phyloP scores from a whole-genome alignment of 2,329 filamentous ascomycete genomes.

The Fusarium circinatum region DNA sequence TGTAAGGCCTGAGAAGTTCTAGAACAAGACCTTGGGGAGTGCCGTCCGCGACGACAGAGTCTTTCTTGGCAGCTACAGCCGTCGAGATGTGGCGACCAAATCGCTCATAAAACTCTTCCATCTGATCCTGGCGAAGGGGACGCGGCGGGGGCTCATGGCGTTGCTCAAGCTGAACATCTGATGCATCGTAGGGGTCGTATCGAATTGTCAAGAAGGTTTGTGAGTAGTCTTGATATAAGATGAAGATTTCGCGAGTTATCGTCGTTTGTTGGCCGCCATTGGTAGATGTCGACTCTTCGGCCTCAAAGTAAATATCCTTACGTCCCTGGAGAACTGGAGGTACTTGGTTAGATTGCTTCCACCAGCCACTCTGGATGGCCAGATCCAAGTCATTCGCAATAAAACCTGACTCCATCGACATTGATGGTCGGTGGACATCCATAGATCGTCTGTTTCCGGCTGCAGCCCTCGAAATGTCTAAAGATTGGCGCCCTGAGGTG shows the following conservation, averaged over 20 bases:
- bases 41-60: conserved; percentile 85
- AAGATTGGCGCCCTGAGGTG: conserved; percentile 46
- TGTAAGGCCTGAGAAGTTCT: conserved; percentile 79
- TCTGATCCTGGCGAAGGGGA: conserved; percentile 87
- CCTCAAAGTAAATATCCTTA: conserved; percentile 84
- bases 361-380: conserved; percentile 80
- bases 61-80: conserved; percentile 76
- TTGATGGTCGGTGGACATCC: conserved; percentile 78
- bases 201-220: conserved; percentile 87
- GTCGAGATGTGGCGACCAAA: conserved; percentile 84
- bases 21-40: conserved; percentile 80
- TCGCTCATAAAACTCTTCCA: conserved; percentile 84
- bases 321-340: conserved; percentile 86
- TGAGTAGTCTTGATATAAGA: conserved; percentile 96
- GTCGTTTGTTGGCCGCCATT: conserved; percentile 76
- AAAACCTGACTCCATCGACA: conserved; percentile 80
- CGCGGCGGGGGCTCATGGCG: conserved; percentile 86
- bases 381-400: conserved; percentile 91
- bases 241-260: conserved; percentile 82
- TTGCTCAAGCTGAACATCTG: conserved; percentile 82
- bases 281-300: conserved; percentile 78
- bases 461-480: conserved; percentile 52
- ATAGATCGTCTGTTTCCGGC: conserved; percentile 69
- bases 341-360: conserved; percentile 81
- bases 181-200: conserved; percentile 79